Percentiles rank a stretch among this genome's conserved stretches.
phyloP scores from a whole-genome alignment of 176 grass and related monocot genomes.

The Carex scoparia region DNA sequence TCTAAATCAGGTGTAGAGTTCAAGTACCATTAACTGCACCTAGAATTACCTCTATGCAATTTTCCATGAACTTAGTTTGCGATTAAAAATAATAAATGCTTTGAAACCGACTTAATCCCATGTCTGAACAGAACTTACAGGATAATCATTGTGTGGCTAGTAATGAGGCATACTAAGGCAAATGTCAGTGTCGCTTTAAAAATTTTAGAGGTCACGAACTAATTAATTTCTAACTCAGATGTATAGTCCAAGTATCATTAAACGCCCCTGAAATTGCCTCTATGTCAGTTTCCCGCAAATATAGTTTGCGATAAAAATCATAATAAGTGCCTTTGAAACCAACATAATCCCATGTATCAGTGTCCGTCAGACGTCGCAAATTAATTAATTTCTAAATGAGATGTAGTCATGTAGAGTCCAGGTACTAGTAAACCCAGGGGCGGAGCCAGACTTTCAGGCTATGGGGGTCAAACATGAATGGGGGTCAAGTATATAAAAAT shows the following conservation, averaged over 20 bases:
- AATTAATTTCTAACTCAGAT: background rate
- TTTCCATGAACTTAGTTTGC: background rate
- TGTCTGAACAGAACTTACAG: background rate
- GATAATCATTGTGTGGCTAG: background rate
- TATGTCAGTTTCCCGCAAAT: background rate
- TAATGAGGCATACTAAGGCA: background rate
- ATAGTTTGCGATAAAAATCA: no score
- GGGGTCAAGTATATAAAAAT: no score
- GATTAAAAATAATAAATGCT: background rate
- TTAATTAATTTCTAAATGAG: background rate
- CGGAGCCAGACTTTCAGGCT: no score
- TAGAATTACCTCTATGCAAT: background rate
- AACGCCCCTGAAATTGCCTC: background rate
- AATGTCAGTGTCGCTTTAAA: background rate
- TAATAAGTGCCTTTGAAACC: no score
- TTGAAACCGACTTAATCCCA: background rate
- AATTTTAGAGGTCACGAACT: background rate
- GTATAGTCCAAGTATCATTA: background rate
- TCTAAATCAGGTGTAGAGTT: background rate
- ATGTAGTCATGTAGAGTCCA: background rate
- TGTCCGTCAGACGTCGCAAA: background rate
- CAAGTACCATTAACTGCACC: background rate
- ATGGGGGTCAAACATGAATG: no score
- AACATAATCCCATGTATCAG: background rate
- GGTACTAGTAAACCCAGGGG: background rate